These are phyloP conservation scores for Rubroboletus pulcherrimus DNA, from an alignment of 768 basidiomycete genomes.

Conservation along the genomic window DNA sequence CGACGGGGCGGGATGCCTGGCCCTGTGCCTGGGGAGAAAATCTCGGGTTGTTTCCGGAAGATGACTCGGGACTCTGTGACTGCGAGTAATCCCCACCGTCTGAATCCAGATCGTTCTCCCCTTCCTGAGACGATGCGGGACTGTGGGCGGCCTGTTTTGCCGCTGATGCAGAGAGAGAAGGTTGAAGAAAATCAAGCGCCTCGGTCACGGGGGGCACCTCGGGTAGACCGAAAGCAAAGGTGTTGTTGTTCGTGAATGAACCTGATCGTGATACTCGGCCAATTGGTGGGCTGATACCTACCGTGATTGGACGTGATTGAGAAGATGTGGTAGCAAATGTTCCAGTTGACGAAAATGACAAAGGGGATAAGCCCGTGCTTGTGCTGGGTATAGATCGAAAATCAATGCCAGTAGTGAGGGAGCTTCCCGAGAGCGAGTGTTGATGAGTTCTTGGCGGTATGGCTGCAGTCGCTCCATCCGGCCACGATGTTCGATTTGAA, in stretches of 20 bases:
- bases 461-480: constrained; percentile 27
- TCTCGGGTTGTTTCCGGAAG: constrained; percentile 22
- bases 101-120: constrained; percentile 47
- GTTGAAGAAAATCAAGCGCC: constrained; percentile 31
- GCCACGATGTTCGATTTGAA: constrained; percentile 27
- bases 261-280: constrained; percentile 58
- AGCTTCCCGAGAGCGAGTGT: constrained; percentile 29
- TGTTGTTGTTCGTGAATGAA: constrained; percentile 47
- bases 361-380: constrained; percentile 26
- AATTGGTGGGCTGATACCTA: constrained; percentile 34
- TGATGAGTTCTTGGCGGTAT: constrained; percentile 31
- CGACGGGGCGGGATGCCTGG: constrained; percentile 13
- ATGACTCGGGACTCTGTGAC: constrained; percentile 31
- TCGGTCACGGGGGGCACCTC: constrained; percentile 24
- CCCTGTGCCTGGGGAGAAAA: constrained; percentile 21
- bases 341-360: constrained; percentile 30
- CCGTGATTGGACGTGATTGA: constrained; percentile 21
- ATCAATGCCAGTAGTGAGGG: constrained; percentile 23
- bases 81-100: constrained; percentile 36
- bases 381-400: constrained; percentile 34
- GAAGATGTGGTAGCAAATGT: constrained; percentile 29
- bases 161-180: constrained; percentile 7
- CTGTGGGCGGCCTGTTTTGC: constrained; percentile 18
- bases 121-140: constrained; percentile 43
- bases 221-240: constrained; percentile 38